Base-by-base conservation (phyloP, 1,284 basidiomycete genomes). In the Heimioporus punctisporus region DNA sequence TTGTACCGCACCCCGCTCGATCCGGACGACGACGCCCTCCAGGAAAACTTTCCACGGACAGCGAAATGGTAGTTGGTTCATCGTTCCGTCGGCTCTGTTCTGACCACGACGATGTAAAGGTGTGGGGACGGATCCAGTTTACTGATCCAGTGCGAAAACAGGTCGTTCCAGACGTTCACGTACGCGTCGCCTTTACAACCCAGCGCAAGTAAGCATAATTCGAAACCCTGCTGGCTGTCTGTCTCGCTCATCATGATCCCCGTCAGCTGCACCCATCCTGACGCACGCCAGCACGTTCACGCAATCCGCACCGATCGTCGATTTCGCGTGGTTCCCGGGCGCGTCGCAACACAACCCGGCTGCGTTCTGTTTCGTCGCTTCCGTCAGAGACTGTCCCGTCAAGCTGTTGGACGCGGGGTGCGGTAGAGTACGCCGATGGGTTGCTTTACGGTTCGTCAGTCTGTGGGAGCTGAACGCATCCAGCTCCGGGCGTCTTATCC, bases 321-420 rank as follows among this genome's bases (percentile, higher is more conserved):
- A 92, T 51, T 88, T 84, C 58, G 59, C 77, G 8, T 97, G 94
- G 94, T 96, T 90, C 65, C 93, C 93, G 0, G 77, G 80, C 1
- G 92, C 93, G 1, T 83, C 83, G 7, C 60, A 72, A 1, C 63
- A 68, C 7, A 75, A 84, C 47, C 82, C 85, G 2, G 81, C 85
- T 0, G 78, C 85, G 2, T 95, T 83, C 69, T 96, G 94, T 71
- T 93, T 95, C 63, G 76, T 91, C 3, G 81, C 89, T 0, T 91
- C 91, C 8, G 83, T 94, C 6, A 80, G 91, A 12, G 93, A 95
- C 68, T 83, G 83, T 55, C 93, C 93, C 0, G 83, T 96, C 2
- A 88, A 90, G 58, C 76, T 97, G 9, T 71, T 96, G 2, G 92
- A 96, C 64, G 94, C 84, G 1, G 74, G 72, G 0, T 84, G 89